Evolutionary conservation across 2,329 filamentous ascomycete genomes (phyloP), one percentile per base, ranked within the genome.

Genomic region (Pseudogymnoascus verrucosus): DNA sequence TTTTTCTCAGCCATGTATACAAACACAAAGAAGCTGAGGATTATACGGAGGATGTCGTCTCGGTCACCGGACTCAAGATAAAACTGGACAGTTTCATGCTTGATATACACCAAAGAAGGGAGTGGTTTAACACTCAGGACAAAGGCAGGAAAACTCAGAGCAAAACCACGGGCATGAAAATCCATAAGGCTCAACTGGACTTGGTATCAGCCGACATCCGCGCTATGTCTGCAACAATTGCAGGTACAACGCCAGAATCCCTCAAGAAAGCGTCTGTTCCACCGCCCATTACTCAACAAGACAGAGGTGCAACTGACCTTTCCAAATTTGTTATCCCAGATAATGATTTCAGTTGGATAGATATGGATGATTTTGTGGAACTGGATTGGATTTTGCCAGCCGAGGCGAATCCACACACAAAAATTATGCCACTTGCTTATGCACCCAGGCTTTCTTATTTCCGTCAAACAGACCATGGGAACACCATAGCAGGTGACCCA

Each of bases 361-460:
- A 99, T 72, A 98, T 99, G 92, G 95, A 99, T 73, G 95, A 99
- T 74, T 99, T 99, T 76, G 93, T 99, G 31, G 95, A 99, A 74
- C 79, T 99, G 21, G 96, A 97, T 73, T 98, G 93, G 93, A 93
- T 96, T 62, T 77, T 97, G 23, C 93, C 93, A 0, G 89, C 91
- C 12, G 91, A 96, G 72, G 86, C 89, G 34, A 96, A 96, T 68
- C 93, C 93, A 0, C 89, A 96, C 68, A 98, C 93, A 0, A 93
- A 95, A 74, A 99, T 99, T 54, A 77, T 99, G 62, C 96, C 96
- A 0, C 82, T 99, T 7, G 93, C 90, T 0, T 98, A 88, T 71
- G 91, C 93, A 19, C 96, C 95, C n/a, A 86, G 95, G 1, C 90
- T 99, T 71, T 98, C 95, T 0, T 99, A 99, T 75, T 96, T 97